phyloP scores from a whole-genome alignment of 1,139 yeast species.

The Suhomyces choctaworum region DNA sequence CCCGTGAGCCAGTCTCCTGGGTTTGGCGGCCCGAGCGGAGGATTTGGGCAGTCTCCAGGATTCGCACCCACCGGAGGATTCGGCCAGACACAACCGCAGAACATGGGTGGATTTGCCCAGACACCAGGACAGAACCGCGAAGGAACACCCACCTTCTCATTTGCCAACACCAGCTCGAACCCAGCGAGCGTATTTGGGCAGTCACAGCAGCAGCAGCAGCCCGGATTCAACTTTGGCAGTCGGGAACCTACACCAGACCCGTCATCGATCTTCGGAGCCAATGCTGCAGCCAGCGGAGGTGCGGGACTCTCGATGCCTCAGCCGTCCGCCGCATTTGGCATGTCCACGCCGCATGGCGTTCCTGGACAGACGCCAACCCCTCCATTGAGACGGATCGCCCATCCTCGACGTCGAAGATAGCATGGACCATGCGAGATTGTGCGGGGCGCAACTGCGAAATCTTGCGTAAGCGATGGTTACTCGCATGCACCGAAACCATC shows the following conservation, averaged over 20 bases:
- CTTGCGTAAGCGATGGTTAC: too few relatives aligned
- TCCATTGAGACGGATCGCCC: slow-evolving; percentile 19
- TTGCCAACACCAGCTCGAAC: slow-evolving; percentile 12
- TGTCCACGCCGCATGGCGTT: slow-evolving; percentile 4
- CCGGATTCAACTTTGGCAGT: slow-evolving; percentile 16
- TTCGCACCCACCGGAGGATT: slow-evolving; percentile 1
- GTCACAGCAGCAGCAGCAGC: slow-evolving; percentile 9
- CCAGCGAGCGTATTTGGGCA: slow-evolving; percentile 17
- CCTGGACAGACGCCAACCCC: slow-evolving; percentile 14
- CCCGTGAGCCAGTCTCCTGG: neutral
- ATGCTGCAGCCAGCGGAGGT: neutral
- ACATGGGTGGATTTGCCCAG: slow-evolving; percentile 1
- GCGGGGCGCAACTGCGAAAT: too few relatives aligned
- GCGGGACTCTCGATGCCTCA: slow-evolving; percentile 12
- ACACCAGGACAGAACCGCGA: slow-evolving; percentile 7
- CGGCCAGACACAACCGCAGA: neutral
- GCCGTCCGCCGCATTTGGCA: slow-evolving; percentile 10
- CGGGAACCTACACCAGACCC: slow-evolving; percentile 34
- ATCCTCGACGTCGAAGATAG: slow-evolving; percentile 21
- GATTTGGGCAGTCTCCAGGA: slow-evolving; percentile 4
- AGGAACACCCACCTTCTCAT: slow-evolving; percentile 14
- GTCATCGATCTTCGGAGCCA: slow-evolving; percentile 23
- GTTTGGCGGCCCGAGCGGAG: too few relatives aligned
- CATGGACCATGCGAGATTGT: too few relatives aligned
- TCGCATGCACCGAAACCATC: too few relatives aligned